Evolutionary conservation across 2,329 filamentous ascomycete genomes (phyloP).

Genomic region (Neospermospora avenae): DNA sequence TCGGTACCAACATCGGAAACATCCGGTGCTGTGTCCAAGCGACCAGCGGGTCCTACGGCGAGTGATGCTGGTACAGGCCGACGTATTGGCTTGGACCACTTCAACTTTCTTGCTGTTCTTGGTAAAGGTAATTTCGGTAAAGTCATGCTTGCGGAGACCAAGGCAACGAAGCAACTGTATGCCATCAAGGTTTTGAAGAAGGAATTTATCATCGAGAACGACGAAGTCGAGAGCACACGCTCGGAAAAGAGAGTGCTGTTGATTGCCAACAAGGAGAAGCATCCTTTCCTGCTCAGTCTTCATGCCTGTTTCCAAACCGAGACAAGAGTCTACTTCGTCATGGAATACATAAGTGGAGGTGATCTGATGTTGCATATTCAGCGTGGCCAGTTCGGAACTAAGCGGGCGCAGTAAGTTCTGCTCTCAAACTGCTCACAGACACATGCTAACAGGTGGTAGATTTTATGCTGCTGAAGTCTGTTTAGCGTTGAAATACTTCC

Average conservation of each 20-base stretch:
- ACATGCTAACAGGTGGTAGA: conserved; percentile 41
- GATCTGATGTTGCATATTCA: conserved; percentile 99
- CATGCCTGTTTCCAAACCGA: conserved; percentile 99
- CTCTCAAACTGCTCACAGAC: conserved; percentile 11
- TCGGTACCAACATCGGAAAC: conserved; percentile 28
- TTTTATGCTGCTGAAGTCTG: conserved; percentile 99
- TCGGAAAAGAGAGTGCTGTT: conserved; percentile 98
- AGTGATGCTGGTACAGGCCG: conserved; percentile 71
- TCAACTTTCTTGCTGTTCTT: conserved; percentile 97
- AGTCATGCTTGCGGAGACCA: conserved; percentile 98
- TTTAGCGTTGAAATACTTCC: conserved; percentile 96
- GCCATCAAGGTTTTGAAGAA: conserved; percentile 99
- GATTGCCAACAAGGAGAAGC: conserved; percentile 93
- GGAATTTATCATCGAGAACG: conserved; percentile 99
- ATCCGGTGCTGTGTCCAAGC: conserved; percentile 37
- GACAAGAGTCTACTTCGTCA: conserved; percentile 97
- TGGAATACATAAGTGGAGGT: conserved; percentile 98
- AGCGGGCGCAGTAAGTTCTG: conserved; percentile 80
- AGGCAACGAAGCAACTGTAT: conserved; percentile 85
- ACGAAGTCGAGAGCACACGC: conserved; percentile 95
- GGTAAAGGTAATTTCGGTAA: conserved; percentile 99
- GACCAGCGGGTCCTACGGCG: conserved; percentile 65
- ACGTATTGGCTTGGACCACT: conserved; percentile 93
- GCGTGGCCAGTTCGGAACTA: conserved; percentile 90
- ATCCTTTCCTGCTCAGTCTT: conserved; percentile 91